A percentile compares a stretch with the other conserved stretches of the same genome.
phyloP scores from a whole-genome alignment of 2,329 filamentous ascomycete genomes.

The Botrytis aclada region DNA sequence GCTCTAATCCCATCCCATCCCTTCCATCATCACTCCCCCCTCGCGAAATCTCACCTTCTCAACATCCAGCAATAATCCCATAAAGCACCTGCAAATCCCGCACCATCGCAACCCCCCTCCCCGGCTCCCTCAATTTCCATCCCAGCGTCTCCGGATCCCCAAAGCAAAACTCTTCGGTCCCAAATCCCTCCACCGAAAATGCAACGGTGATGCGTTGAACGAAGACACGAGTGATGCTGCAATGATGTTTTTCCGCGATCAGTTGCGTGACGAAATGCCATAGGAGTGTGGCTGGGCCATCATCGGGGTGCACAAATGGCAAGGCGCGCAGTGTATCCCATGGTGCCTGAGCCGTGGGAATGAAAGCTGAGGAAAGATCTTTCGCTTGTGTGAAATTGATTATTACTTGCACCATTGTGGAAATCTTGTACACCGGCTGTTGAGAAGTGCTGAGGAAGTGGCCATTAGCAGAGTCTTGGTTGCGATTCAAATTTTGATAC shows the following conservation, averaged over 20 bases:
- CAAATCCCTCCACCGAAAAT: background rate
- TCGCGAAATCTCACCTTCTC: no score
- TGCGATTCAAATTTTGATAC: background rate
- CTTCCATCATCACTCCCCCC: background rate
- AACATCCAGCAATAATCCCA: background rate
- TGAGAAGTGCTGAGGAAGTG: background rate
- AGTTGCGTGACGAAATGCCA: background rate
- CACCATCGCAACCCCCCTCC: background rate
- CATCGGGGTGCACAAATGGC: background rate
- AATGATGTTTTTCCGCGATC: background rate
- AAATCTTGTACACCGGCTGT: background rate
- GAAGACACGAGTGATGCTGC: background rate
- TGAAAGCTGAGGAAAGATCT: background rate
- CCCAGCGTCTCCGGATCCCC: background rate
- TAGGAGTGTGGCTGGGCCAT: background rate
- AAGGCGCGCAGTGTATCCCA: background rate
- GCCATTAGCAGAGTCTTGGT: background rate
- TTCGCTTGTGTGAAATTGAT: background rate
- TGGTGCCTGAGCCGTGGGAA: background rate
- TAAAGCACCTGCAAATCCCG: background rate
- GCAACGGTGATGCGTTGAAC: background rate
- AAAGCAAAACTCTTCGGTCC: background rate
- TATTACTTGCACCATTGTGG: background rate
- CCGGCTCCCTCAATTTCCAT: background rate
- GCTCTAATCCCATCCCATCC: background rate